Percentiles rank a stretch among this genome's conserved stretches.
Conservation (phyloP, 441 rosid genomes). For the Gossypium lobatum region DNA sequence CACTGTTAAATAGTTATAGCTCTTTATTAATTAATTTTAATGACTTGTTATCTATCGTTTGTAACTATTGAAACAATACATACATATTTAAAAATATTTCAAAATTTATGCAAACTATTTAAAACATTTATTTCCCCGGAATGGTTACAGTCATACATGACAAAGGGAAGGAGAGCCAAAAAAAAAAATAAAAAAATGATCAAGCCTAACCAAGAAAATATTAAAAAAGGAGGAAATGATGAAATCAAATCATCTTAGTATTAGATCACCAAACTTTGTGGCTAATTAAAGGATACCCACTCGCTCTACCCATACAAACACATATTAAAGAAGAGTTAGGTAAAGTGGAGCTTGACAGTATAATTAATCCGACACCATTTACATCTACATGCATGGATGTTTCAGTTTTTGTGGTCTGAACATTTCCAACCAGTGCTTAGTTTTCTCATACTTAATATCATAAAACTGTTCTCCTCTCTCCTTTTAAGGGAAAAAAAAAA, state of each 20-base stretch:
- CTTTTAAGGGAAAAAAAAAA: neutral
- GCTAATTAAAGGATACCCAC: slow-evolving; percentile 6
- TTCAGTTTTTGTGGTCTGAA: neutral
- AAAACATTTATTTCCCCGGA: neutral
- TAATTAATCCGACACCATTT: neutral
- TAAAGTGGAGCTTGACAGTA: neutral
- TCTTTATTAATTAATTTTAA: too few species aligned
- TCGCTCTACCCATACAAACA: slow-evolving; percentile 13
- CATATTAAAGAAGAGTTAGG: neutral
- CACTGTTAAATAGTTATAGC: too few species aligned
- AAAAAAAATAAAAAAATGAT: too few species aligned
- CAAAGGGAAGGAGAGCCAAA: too few species aligned
- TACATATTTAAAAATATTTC: too few species aligned
- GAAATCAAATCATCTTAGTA: neutral
- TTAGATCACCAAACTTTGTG: neutral
- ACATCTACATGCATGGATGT: neutral
- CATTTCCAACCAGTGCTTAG: neutral
- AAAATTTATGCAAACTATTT: neutral
- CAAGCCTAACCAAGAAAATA: too few species aligned
- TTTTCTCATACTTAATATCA: neutral
- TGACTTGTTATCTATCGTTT: too few species aligned
- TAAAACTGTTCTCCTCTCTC: neutral
- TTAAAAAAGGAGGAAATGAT: too few species aligned
- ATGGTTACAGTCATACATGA: too few species aligned
- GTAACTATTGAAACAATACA: too few species aligned